These are phyloP conservation scores for Brassica nigra DNA, from an alignment of 345 rosid species.

Conservation along the genomic window DNA sequence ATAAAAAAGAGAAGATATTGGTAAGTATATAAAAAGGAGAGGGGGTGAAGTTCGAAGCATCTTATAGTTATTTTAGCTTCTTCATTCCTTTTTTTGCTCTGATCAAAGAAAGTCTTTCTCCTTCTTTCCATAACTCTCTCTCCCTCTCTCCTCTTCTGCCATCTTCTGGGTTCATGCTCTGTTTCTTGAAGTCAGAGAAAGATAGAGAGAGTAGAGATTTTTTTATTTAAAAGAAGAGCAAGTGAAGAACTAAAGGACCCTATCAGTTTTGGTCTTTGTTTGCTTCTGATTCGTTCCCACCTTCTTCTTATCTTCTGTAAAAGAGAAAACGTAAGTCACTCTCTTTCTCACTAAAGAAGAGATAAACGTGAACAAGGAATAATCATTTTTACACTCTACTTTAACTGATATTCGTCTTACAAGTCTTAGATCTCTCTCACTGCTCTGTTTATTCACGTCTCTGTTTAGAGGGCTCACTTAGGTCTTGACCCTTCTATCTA, in stretches of 20 bases:
- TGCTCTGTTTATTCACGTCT: not conserved
- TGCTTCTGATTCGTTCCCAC: constrained; percentile 35
- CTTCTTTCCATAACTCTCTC: constrained; percentile 1
- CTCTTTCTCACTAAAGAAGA: not conserved
- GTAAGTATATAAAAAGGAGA: constrained; percentile 30
- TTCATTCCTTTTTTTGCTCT: constrained; percentile 41
- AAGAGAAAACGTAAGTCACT: constrained; percentile 31
- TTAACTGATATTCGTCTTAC: not conserved
- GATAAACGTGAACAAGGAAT: constrained; percentile 19
- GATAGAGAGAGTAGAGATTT: not conserved
- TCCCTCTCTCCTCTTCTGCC: constrained; percentile 24
- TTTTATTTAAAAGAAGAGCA: not conserved
- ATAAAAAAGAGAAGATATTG: constrained; percentile 5
- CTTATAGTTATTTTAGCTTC: constrained; percentile 30
- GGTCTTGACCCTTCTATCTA: not conserved
- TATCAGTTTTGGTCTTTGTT: constrained; percentile 24
- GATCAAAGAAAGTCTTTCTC: constrained; percentile 34
- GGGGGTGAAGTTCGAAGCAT: constrained; percentile 42
- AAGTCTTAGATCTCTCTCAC: not conserved
- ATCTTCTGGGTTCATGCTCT: constrained; percentile 16
- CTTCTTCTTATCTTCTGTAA: constrained; percentile 23
- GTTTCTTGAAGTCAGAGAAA: constrained; percentile 10
- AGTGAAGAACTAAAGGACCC: constrained; percentile 5
- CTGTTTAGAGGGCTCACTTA: not conserved
- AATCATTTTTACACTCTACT: constrained; percentile 20